Evolutionary conservation across 208 protist species (phyloP).

Genomic region (Trypanosoma theileri): DNA sequence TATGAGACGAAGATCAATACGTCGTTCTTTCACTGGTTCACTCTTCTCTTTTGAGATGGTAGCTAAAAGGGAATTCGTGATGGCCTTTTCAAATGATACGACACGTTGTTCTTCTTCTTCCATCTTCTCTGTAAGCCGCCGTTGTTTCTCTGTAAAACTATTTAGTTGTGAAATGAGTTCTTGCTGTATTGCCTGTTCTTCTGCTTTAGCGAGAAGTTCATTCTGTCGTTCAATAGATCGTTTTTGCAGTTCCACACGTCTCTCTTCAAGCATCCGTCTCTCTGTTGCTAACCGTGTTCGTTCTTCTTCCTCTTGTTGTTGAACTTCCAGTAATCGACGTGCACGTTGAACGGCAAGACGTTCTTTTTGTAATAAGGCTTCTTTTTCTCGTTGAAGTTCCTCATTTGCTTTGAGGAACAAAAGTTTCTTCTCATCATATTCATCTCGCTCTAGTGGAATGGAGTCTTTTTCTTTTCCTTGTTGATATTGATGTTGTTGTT

Average conservation of each 20-base stretch:
- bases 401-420: constrained; percentile 26
- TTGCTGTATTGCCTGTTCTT: constrained; percentile 9
- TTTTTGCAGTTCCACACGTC: constrained; percentile 30
- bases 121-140: constrained; percentile 12
- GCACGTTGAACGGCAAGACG: constrained; percentile 27
- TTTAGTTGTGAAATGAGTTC: constrained; percentile 16
- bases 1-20: constrained; percentile 24
- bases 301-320: constrained; percentile 37
- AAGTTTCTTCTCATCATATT: constrained; percentile 24
- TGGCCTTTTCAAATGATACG: constrained; percentile 21
- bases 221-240: constrained; percentile 16
- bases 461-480: not conserved
- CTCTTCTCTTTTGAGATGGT: not conserved
- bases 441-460: not conserved
- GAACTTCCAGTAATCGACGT: constrained; percentile 27
- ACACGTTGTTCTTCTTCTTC: constrained; percentile 5
- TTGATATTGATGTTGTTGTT: not conserved
- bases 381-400: constrained; percentile 43
- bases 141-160: constrained; percentile 14
- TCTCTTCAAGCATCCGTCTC: constrained; percentile 29
- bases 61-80: constrained; percentile 21
- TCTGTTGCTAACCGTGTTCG: constrained; percentile 31
- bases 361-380: constrained; percentile 35
- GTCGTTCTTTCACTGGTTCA: not conserved
- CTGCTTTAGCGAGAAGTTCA: constrained; percentile 7